Base-by-base conservation (phyloP, 192 early-diverging fungal species). In the Podila horticola region DNA sequence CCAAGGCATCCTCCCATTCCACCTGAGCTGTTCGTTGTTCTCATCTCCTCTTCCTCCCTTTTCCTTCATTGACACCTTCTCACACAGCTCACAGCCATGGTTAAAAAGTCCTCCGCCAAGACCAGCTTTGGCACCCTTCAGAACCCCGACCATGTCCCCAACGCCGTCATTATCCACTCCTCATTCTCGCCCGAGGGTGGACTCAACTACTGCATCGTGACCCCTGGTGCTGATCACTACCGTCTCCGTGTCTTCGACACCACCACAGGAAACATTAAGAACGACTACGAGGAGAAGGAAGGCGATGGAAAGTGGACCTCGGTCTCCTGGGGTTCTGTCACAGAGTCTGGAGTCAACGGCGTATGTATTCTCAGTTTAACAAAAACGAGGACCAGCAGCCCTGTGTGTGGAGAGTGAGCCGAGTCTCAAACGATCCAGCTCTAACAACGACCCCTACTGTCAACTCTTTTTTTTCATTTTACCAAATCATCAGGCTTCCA, bases 161-260 rank as follows among this genome's bases (percentile, higher is more conserved):
- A 64, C 26, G 64, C 84, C 34, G 67, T 74, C 50, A 75, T 82
- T 48, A 58, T 82, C 38, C 79, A 82, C 48, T 85, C 79, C 2
- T 72, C 79, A 58, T 85, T 85, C 79, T 82, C 81, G 12, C 73
- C 77, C 24, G 67, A 73, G 29, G 73, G 76, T 31, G 73, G 70
- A 63, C 74, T 83, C 41, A 77, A 82, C 69, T 88, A 86, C 75
- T 86, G 85, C 63, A 79, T 88, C 50, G 85, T 90, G 36, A 90
- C 84, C 12, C 87, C 84, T 26, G 82, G 84, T 74, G 72, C 88
- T 65, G 89, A 90, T 85, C 84, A 83, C 61, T 81, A 86, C 62
- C 86, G 86, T 51, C 76, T 90, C 13, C 83, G 87, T 33, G 74
- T 90, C 64, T 90, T 90, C 51, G 86, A 90, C 30, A 76, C 85